phyloP scores from a whole-genome alignment of 2,329 filamentous ascomycete genomes.

The Paraphaeosphaeria minitans region DNA sequence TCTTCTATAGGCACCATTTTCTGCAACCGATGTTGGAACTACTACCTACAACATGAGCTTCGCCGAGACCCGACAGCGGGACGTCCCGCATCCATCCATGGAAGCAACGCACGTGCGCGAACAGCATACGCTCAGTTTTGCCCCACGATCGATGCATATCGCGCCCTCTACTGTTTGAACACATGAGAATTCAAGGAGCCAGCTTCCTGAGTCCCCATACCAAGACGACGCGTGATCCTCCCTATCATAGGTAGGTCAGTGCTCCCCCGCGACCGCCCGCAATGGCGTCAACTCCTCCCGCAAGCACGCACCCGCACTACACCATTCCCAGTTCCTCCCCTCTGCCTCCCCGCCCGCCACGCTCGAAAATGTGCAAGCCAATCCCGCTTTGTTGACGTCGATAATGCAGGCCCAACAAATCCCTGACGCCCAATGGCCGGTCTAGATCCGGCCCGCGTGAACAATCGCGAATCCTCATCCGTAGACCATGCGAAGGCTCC shows the following conservation, averaged over 20 bases:
- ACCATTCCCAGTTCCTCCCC: neutral
- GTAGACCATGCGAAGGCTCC: conserved; percentile 6
- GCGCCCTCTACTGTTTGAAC: neutral
- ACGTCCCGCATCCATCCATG: neutral
- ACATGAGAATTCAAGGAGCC: neutral
- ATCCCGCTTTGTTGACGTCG: conserved; percentile 3
- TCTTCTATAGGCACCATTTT: too few relatives aligned
- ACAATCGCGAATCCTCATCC: conserved; percentile 1
- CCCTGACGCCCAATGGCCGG: conserved; percentile 7
- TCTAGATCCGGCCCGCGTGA: conserved; percentile 7
- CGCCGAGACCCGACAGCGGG: neutral
- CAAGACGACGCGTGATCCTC: neutral
- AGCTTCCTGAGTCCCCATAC: neutral
- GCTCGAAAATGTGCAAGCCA: neutral
- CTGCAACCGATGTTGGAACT: neutral
- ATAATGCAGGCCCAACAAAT: conserved; percentile 3
- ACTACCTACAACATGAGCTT: neutral
- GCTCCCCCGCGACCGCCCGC: conserved; percentile 8
- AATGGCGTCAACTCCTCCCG: conserved; percentile 9
- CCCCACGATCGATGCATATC: neutral
- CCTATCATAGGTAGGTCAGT: conserved; percentile 7
- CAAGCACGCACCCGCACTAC: conserved; percentile 13
- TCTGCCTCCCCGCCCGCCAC: neutral
- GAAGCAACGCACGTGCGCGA: conserved; percentile 1
- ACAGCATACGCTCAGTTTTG: neutral